These are phyloP conservation scores for Pyrenochaeta sp. DNA, from an alignment of 2,329 filamentous ascomycete genomes.

Conservation along the genomic window DNA sequence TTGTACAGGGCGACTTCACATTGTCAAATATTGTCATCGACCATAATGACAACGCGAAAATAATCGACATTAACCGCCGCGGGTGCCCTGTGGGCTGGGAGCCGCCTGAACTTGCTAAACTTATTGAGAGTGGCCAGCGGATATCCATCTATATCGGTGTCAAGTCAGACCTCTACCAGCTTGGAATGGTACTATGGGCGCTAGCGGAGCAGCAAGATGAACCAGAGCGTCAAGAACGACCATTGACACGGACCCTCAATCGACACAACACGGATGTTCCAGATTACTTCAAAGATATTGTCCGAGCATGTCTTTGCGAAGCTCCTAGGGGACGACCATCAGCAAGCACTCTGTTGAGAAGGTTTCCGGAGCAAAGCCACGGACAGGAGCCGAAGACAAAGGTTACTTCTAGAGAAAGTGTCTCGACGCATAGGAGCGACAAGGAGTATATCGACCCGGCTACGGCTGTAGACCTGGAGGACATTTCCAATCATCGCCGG, in stretches of 20 bases:
- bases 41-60: slow-evolving; percentile 82
- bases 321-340: slow-evolving; percentile 76
- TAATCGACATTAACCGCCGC: slow-evolving; percentile 97
- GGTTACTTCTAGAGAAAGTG: slow-evolving; percentile 39
- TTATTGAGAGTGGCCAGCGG: slow-evolving; percentile 87
- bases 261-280: slow-evolving; percentile 65
- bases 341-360: slow-evolving; percentile 72
- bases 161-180: slow-evolving; percentile 94
- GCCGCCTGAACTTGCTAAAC: slow-evolving; percentile 84
- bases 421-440: slow-evolving; percentile 53
- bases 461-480: slow-evolving; percentile 54
- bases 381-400: slow-evolving; percentile 23
- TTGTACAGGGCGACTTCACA: slow-evolving; percentile 97
- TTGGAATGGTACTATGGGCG: slow-evolving; percentile 97
- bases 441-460: slow-evolving; percentile 59
- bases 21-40: slow-evolving; percentile 97
- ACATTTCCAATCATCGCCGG: slow-evolving; percentile 48
- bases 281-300: slow-evolving; percentile 78
- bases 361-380: slow-evolving; percentile 39
- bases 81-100: slow-evolving; percentile 99
- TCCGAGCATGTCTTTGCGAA: slow-evolving; percentile 78
- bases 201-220: slow-evolving; percentile 88
- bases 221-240: slow-evolving; percentile 79
- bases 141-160: slow-evolving; percentile 98
- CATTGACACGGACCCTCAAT: slow-evolving; percentile 56